Conservation (phyloP, 2,329 filamentous ascomycete genomes). For the Ascochyta viciae-villosae region DNA sequence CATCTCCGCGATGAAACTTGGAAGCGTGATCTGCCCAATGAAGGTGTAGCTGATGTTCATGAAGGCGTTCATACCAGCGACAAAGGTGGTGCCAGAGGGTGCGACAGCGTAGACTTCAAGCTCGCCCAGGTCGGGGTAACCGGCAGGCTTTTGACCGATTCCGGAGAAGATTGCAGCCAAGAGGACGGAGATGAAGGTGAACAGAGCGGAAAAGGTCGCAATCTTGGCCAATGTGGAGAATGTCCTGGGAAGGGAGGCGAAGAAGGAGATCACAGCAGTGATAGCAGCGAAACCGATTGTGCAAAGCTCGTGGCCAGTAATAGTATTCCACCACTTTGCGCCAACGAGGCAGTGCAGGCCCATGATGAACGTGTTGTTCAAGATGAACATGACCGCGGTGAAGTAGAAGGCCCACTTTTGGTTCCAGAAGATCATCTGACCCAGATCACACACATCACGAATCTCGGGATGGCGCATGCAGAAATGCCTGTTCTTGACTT, state of each 20-base stretch:
- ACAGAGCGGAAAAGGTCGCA: slow-evolving; percentile 79
- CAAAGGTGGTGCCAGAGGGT: slow-evolving; percentile 75
- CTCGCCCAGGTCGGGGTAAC: slow-evolving; percentile 64
- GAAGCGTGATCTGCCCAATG: slow-evolving; percentile 92
- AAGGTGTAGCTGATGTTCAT: slow-evolving; percentile 97
- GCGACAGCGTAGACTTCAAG: slow-evolving; percentile 75
- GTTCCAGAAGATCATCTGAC: slow-evolving; percentile 93
- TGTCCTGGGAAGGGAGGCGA: slow-evolving; percentile 83
- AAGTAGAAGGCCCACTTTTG: slow-evolving; percentile 73
- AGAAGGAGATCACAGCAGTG: slow-evolving; percentile 75
- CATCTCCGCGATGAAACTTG: slow-evolving; percentile 97
- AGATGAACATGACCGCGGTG: slow-evolving; percentile 83
- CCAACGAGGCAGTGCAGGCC: slow-evolving; percentile 83
- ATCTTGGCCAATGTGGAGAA: slow-evolving; percentile 81
- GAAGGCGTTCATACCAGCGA: slow-evolving; percentile 83
- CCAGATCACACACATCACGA: slow-evolving; percentile 91
- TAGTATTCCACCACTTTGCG: slow-evolving; percentile 88
- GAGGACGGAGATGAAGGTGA: slow-evolving; percentile 89
- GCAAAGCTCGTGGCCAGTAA: slow-evolving; percentile 74
- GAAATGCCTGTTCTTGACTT: slow-evolving; percentile 71
- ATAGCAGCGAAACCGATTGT: slow-evolving; percentile 82
- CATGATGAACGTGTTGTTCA: slow-evolving; percentile 94
- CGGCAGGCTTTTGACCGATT: slow-evolving; percentile 75
- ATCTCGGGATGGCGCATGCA: slow-evolving; percentile 90
- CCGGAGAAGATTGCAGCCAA: slow-evolving; percentile 83